Base-by-base conservation (phyloP, 805 yeast species). In the Candida fluviatilis region DNA sequence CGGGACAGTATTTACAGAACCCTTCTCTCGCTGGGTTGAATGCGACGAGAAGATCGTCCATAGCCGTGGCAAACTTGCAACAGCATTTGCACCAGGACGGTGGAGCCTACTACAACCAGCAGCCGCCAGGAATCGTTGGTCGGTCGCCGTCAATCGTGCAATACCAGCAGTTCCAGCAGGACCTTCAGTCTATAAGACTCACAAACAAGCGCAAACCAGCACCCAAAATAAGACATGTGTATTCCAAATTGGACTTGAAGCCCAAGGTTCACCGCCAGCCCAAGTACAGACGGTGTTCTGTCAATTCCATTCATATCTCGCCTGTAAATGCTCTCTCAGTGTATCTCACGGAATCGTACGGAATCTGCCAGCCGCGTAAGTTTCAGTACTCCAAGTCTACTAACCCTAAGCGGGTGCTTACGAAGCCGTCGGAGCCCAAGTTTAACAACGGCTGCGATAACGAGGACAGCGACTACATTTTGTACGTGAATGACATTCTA, bases 401-500 rank as follows among this genome's bases (percentile, higher is more conserved):
- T 42, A 93, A 93, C 55, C 99, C 99, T 3, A 79, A 87, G 43
- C 69, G 99, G 39, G 96, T 89, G 2, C 66, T 93, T 31, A 95
- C 99, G 0, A 91, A 93, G 57, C 97, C 97, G 2, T 78, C 80
- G 57, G 95, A 88, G 51, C 93, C 91, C 0, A 76, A 74, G 41
- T 73, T 67, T 42, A 88, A 89, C 57, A 80, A 84, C 52, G 97
- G 97, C 5, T 76, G 54, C 54, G 99, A 93, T 62, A 93, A 93
- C 57, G 82, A 79, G 45, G 89, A 88, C 40, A 78, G 84, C 56
- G 96, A 93, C 62, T 91, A 90, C 55, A 91, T 93, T 39, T 65
- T 95, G 14, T 91, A 89, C 49, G 99, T 93, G 16, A 93, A 95
- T 58, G 99, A 95, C 57, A 80, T 93, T 17, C 65, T 93, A 29